A percentile compares a stretch with the other conserved stretches of the same genome.
phyloP scores from a whole-genome alignment of 2,329 filamentous ascomycete genomes.

The Rhynchosporium agropyri region DNA sequence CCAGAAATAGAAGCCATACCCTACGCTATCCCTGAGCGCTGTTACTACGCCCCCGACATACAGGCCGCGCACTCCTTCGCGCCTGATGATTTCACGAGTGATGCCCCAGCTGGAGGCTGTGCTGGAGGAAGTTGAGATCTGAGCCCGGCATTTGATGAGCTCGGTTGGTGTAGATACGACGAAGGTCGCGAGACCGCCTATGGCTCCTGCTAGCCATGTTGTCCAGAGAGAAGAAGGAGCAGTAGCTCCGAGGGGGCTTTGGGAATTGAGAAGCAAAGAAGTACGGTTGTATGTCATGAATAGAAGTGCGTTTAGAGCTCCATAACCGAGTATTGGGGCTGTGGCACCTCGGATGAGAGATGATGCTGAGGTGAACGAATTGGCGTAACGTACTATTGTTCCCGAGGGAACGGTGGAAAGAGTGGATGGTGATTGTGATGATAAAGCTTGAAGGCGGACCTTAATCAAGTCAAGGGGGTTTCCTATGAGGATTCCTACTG shows the following conservation, averaged over 20 bases:
- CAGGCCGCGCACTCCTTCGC: constrained; percentile 66
- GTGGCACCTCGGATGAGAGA: constrained; percentile 67
- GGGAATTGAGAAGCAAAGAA: constrained; percentile 60
- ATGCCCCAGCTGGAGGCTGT: constrained; percentile 54
- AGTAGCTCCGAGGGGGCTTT: constrained; percentile 21
- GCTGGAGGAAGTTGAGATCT: constrained; percentile 54
- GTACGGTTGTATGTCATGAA: constrained; percentile 90
- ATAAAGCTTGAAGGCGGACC: constrained; percentile 75
- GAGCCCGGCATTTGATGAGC: constrained; percentile 85
- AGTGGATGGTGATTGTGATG: constrained; percentile 1
- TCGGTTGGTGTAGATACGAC: constrained; percentile 86
- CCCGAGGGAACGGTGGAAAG: constrained; percentile 25
- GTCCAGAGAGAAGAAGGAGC: constrained; percentile 59
- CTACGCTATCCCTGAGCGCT: constrained; percentile 79
- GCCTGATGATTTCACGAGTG: constrained; percentile 60
- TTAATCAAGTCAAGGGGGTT: constrained; percentile 84
- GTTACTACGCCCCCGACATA: constrained; percentile 84
- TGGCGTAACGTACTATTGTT: constrained; percentile 33
- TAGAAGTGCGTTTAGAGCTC: constrained; percentile 85
- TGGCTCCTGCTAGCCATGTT: constrained; percentile 77
- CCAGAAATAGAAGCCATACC: constrained; percentile 99
- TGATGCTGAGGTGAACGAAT: constrained; percentile 44
- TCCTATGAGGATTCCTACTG: constrained; percentile 82
- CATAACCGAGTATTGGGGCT: constrained; percentile 86
- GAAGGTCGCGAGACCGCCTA: constrained; percentile 84